phyloP scores from a whole-genome alignment of 495 filamentous ascomycete genomes.

The Collariella sp. region DNA sequence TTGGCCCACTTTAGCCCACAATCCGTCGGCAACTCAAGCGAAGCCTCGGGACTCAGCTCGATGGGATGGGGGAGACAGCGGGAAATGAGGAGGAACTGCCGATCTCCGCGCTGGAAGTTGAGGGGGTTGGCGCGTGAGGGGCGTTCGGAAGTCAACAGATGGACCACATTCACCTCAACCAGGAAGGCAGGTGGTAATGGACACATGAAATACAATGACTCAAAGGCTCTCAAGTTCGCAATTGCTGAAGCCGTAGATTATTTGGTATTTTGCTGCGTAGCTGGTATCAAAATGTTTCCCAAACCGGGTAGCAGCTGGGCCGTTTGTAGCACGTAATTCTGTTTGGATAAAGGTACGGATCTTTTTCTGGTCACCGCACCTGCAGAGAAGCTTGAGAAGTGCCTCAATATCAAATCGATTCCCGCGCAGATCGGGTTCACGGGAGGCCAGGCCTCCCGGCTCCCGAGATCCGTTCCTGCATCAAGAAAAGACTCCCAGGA shows the following conservation, averaged over 20 bases:
- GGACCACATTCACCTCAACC: no score
- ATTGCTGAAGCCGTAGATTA: no score
- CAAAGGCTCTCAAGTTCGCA: not conserved
- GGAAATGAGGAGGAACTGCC: constrained; percentile 1
- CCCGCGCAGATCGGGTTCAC: not conserved
- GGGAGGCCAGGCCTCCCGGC: not conserved
- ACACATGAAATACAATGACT: not conserved
- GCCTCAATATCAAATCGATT: no score
- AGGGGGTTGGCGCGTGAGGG: not conserved
- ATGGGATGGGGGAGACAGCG: not conserved
- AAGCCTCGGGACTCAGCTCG: constrained; percentile 2
- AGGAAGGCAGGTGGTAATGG: constrained; percentile 18
- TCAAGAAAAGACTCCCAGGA: not conserved
- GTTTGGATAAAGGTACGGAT: no score
- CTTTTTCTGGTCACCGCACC: no score
- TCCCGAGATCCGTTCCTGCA: not conserved
- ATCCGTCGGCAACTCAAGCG: not conserved
- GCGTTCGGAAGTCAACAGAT: not conserved
- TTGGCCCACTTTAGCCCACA: constrained; percentile 2
- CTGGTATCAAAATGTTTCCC: no score
- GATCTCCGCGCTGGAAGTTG: not conserved
- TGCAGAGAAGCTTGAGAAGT: no score
- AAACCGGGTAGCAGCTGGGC: no score
- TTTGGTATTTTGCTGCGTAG: no score
- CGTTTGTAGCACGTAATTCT: no score